Evolutionary conservation across 176 grass and related monocot genomes (phyloP).

Genomic region (Cocos nucifera): DNA sequence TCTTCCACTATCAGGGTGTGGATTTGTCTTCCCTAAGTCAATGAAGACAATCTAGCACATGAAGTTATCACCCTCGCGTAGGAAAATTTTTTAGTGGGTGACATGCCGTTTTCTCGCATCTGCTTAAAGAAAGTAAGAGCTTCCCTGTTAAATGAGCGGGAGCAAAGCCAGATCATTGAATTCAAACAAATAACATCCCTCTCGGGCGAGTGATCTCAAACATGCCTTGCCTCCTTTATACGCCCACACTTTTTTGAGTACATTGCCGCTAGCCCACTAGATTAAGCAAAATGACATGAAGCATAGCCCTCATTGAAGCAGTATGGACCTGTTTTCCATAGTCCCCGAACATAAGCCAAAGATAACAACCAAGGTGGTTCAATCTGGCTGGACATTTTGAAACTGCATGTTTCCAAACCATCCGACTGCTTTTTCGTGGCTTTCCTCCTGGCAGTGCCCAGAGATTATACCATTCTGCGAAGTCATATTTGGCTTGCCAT

Average conservation of each 20-base stretch:
- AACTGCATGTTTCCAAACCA: constrained; percentile 68
- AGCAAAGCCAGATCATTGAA: constrained; percentile 65
- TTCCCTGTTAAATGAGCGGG: constrained; percentile 57
- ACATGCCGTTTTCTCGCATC: constrained; percentile 42
- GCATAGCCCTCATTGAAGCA: constrained; percentile 38
- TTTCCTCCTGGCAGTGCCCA: constrained; percentile 57
- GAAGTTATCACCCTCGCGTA: constrained; percentile 74
- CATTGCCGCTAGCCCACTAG: constrained; percentile 64
- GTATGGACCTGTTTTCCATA: constrained; percentile 62
- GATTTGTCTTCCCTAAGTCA: constrained; percentile 69
- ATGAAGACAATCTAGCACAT: constrained; percentile 47
- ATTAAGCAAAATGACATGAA: constrained; percentile 48
- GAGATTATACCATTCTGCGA: constrained; percentile 75
- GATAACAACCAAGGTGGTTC: constrained; percentile 59
- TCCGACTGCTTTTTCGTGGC: constrained; percentile 31
- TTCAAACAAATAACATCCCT: constrained; percentile 58
- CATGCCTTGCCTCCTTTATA: constrained; percentile 31
- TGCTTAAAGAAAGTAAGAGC: constrained; percentile 62
- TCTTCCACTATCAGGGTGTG: constrained; percentile 57
- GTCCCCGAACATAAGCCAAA: constrained; percentile 57
- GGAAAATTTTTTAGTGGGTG: constrained; percentile 51
- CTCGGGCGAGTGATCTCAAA: constrained; percentile 51
- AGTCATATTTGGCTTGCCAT: constrained; percentile 47
- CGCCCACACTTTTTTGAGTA: constrained; percentile 60
- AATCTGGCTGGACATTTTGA: constrained; percentile 52